Base-by-base conservation (phyloP, 768 basidiomycete genomes). In the Asterophora lycoperdoides region DNA sequence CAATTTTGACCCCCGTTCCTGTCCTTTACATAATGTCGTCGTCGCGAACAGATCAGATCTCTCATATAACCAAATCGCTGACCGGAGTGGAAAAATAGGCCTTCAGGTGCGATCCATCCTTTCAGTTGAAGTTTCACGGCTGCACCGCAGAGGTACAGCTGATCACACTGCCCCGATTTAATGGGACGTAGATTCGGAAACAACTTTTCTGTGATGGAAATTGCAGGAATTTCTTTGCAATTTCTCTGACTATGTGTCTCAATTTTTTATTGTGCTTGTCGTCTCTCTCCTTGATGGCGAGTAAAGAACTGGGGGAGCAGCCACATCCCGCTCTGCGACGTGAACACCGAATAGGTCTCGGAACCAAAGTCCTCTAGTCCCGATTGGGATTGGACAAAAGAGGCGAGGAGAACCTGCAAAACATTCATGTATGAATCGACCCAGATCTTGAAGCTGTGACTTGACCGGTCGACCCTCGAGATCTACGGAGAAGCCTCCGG, bases 331-430 rank as follows among this genome's bases (percentile, higher is more conserved):
- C 15, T 39, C 39, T 14, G 17, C 29, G 30, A 34, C 28, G 41
- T 41, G 38, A 52, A 38, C 38, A 14, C 50, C 50, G 47, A 52
- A 40, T 37, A 42, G 38, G 54, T 55, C 50, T 55, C 54, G 44
- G 50, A 49, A 30, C 38, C 41, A 32, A 19, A 26, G 29, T 23
- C 34, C 35, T 37, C 46, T 52, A 48, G 43, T 44, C 54, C 54
- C 44, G 47, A 55, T 49, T 52, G 40, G 50, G 54, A 48, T 37
- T 41, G 33, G 19, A 49, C 50, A 45, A 53, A 54, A 52, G 50
- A 44, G 44, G 47, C 41, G 41, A 46, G 38, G 49, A 50, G 37
- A 26, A 34, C 8, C 33, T 34, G 45, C 46, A 20, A 52, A 48
- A 41, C 44, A 33, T 44, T 32, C 41, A 48, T 38, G 49, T 42